Conservation (phyloP, 805 yeast species). For the Saturnispora dispora region DNA sequence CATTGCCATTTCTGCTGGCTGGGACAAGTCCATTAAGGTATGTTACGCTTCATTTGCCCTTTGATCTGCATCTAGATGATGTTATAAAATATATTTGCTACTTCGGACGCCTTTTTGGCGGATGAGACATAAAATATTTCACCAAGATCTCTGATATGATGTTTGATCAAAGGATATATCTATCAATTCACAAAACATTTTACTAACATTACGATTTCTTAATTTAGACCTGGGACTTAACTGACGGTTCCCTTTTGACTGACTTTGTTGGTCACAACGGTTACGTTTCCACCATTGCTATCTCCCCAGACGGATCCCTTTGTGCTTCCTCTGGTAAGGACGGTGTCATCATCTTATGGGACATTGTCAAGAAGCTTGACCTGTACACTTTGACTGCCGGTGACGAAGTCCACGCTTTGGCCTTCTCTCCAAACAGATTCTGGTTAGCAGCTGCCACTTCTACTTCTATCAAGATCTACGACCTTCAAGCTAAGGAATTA, state of each 20-base stretch:
- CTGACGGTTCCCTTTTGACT: conserved; percentile 66
- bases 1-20: conserved; percentile 91
- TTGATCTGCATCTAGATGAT: conserved; percentile 45
- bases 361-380: conserved; percentile 74
- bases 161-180: background rate
- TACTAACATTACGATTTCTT: conserved; percentile 5
- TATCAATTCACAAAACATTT: background rate
- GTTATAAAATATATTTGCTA: conserved; percentile 85
- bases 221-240: conserved; percentile 84
- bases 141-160: conserved; percentile 96
- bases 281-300: conserved; percentile 92
- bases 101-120: conserved; percentile 84
- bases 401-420: conserved; percentile 95
- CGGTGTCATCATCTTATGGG: conserved; percentile 98
- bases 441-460: conserved; percentile 99
- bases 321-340: conserved; percentile 99
- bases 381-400: conserved; percentile 91
- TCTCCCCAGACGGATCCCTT: conserved; percentile 99
- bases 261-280: conserved; percentile 99
- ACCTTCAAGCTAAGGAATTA: conserved; percentile 88
- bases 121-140: conserved; percentile 91
- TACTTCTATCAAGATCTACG: conserved; percentile 95
- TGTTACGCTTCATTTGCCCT: conserved; percentile 4
- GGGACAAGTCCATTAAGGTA: conserved; percentile 99
- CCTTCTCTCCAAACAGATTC: conserved; percentile 99